phyloP scores from a whole-genome alignment of 2,329 filamentous ascomycete species.

The Aspergillus pseudoviridinutans region DNA sequence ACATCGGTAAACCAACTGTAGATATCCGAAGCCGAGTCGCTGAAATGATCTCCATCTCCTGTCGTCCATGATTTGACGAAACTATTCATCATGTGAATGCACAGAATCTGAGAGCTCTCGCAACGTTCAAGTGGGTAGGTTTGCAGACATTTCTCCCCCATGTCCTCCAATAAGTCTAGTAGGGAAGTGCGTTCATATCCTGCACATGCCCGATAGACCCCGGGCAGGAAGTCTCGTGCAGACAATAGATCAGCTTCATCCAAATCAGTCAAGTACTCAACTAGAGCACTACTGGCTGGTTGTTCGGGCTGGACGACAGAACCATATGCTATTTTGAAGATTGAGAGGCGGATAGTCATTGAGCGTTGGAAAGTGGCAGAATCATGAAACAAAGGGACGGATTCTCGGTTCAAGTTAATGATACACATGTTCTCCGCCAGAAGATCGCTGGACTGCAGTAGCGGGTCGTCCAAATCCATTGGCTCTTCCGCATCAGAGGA shows the following conservation, averaged over 20 bases:
- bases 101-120: conserved; percentile 66
- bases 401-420: conserved; percentile 29
- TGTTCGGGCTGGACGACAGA: conserved; percentile 1
- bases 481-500: conserved; percentile 21
- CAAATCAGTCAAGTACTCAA: conserved; percentile 35
- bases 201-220: conserved; percentile 28
- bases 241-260: conserved; percentile 37
- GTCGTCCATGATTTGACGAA: conserved; percentile 62
- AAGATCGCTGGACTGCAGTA: conserved; percentile 24
- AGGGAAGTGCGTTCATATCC: conserved; percentile 33
- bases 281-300: conserved; percentile 12
- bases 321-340: conserved; percentile 21
- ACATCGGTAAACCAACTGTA: conserved; percentile 73
- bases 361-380: conserved; percentile 33
- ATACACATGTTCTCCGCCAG: conserved; percentile 19
- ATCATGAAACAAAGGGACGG: conserved; percentile 29
- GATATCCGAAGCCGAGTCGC: conserved; percentile 66
- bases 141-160: conserved; percentile 48
- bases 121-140: conserved; percentile 64
- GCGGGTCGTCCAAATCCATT: conserved; percentile 44
- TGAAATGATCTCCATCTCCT: conserved; percentile 54
- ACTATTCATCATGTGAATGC: conserved; percentile 64
- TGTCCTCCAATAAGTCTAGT: conserved; percentile 43
- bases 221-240: conserved; percentile 27
- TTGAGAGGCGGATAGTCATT: conserved; percentile 32